These are phyloP conservation scores for Spergularia bocconei DNA, from an alignment of 148 eudicot genomes.

Conservation along the genomic window DNA sequence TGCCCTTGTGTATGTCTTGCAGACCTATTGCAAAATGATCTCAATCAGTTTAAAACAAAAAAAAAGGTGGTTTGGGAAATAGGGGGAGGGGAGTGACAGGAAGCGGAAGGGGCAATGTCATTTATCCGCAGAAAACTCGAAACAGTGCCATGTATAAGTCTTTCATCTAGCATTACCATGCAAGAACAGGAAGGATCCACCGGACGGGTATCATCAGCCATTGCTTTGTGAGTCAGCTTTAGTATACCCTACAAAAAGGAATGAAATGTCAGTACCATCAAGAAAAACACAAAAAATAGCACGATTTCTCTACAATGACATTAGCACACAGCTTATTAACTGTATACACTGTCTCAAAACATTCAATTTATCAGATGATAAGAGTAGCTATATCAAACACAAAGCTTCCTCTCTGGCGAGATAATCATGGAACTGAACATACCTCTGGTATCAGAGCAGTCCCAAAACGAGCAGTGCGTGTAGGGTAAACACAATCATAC, in stretches of 20 bases:
- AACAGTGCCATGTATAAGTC: background rate
- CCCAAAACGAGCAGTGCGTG: conserved; percentile 95
- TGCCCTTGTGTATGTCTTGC: conserved; percentile 83
- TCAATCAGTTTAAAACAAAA: background rate
- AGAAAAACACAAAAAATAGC: background rate
- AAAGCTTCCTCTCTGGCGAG: no score
- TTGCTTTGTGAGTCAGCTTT: conserved; percentile 72
- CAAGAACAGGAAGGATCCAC: conserved; percentile 77
- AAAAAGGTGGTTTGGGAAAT: no score
- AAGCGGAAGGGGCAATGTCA: no score
- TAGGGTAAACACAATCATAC: conserved; percentile 97
- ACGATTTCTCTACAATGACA: background rate
- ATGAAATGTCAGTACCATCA: no score
- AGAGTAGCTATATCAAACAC: background rate
- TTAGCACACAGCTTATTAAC: background rate
- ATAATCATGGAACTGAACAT: background rate
- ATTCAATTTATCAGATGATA: background rate
- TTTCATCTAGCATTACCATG: conserved; percentile 51
- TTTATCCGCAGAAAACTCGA: no score
- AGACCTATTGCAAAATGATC: conserved; percentile 44
- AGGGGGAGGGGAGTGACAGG: no score
- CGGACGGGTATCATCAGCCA: conserved; percentile 76
- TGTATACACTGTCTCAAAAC: background rate
- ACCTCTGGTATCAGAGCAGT: conserved; percentile 92
- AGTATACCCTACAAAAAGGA: conserved; percentile 53